phyloP scores from a whole-genome alignment of 1,284 basidiomycete species.

The Apiotrichum brassicae region DNA sequence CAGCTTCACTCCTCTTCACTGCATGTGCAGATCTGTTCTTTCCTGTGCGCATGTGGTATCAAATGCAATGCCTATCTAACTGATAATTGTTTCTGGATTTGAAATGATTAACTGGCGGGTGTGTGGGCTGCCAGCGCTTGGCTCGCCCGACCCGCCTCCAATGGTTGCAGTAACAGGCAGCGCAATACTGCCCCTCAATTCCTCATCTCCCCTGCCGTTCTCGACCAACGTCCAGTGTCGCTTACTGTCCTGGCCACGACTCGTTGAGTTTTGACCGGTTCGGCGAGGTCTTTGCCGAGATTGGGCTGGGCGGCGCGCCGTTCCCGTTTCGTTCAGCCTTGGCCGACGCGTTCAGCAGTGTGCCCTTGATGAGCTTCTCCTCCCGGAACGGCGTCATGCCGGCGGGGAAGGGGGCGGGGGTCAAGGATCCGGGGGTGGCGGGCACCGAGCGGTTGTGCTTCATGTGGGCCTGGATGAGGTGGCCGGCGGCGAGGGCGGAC shows the following conservation, averaged over 20 bases:
- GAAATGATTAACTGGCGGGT: neutral
- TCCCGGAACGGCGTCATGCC: conserved; percentile 34
- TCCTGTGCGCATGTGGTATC: no score
- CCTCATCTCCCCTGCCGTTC: neutral
- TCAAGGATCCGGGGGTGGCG: conserved; percentile 40
- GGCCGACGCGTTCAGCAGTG: conserved; percentile 8
- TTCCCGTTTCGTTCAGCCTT: neutral
- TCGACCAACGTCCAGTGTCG: no score
- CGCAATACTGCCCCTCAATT: neutral
- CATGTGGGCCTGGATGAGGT: conserved; percentile 82
- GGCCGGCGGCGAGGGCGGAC: conserved; percentile 83
- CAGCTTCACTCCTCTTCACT: no score
- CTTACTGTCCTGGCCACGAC: conserved; percentile 13
- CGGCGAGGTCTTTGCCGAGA: conserved; percentile 3
- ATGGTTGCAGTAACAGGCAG: neutral
- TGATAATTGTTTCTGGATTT: neutral
- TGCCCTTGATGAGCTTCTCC: conserved; percentile 20
- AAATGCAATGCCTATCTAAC: neutral
- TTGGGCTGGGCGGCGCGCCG: neutral
- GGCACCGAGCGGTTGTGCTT: conserved; percentile 45
- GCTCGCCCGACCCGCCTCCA: neutral
- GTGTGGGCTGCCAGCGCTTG: neutral
- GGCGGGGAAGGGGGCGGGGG: conserved; percentile 25
- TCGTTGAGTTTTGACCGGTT: conserved; percentile 7
- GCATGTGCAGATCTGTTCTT: no score